Evolutionary conservation across 2,329 filamentous ascomycete species (phyloP), one percentile per base, ranked within the genome.

Genomic region (Aulographum hederae): DNA sequence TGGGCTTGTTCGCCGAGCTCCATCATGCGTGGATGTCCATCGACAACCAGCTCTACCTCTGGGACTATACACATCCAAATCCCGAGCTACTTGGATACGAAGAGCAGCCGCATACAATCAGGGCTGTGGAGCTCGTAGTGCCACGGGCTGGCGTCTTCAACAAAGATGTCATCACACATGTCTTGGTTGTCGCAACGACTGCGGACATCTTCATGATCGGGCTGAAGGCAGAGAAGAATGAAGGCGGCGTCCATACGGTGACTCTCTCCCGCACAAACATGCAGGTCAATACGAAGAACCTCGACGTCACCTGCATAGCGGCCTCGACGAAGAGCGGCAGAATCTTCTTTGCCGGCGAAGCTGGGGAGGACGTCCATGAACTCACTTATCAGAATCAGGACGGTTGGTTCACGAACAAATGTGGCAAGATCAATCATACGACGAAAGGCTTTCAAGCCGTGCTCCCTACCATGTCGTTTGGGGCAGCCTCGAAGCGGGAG

Each of bases 321-420:
- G 81, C 78, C 12, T 89, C 85, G 1, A 56, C 60, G 3, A 73
- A 75, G 14, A 78, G 72, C 15, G 91, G 91, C 6, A 78, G 89
- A 38, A 89, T 98, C 40, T 98, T 98, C 61, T 93, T 94, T 46
- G 75, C 78, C 26, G 81, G 84, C 23, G 68, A 67, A 31, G 67
- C 64, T 31, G 80, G 86, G 41, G 82, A 82, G 39, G 85, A 95
- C 44, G 72, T 98, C 30, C 81, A 89, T 51, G 89, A 98, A 54
- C 68, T 98, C 33, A 85, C 78, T 42, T 98, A 98, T 50, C 86
- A 95, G 54, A 84, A 93, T 46, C 84, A 95, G 52, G 89, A 98
- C 55, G 78, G 79, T 43, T 98, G 89, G 89, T 98, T 98, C 49
- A 77, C 79, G 32, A 84, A 74, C 52, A 71, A 78, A 41, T 91